Evolutionary conservation across 306 rosid species (phyloP).

Genomic region (Echinosophora koreensis): DNA sequence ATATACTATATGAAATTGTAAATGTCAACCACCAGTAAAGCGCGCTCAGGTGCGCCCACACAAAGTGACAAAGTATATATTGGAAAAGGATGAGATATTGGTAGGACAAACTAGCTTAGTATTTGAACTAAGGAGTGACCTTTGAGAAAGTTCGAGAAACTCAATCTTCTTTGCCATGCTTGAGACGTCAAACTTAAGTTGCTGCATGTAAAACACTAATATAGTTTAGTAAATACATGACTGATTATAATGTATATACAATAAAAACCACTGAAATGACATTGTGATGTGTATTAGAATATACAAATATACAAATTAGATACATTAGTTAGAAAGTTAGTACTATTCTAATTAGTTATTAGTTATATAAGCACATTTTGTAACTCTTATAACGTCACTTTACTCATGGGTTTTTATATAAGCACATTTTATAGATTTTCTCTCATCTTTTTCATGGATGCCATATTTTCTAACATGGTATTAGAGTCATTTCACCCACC

Average conservation of each 20-base stretch:
- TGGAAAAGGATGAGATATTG: neutral
- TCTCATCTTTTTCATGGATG: no score
- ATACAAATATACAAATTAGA: no score
- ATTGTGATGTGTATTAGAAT: neutral
- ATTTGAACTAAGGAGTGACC: conserved; percentile 46
- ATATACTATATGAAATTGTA: no score
- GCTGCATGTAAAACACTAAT: conserved; percentile 49
- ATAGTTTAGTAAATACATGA: neutral
- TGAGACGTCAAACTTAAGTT: conserved; percentile 53
- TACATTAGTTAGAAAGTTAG: no score
- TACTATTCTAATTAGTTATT: no score
- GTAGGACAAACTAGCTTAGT: neutral
- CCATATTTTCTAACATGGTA: no score
- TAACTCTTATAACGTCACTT: no score
- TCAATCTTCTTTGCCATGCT: conserved; percentile 55
- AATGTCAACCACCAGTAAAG: no score
- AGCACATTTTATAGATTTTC: no score
- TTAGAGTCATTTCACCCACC: no score
- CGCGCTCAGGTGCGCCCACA: neutral
- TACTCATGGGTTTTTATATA: no score
- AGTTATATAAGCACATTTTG: no score
- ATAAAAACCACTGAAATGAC: neutral
- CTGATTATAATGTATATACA: neutral
- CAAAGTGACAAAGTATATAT: neutral
- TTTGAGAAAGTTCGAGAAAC: conserved; percentile 52